Evolutionary conservation across 805 yeast species (phyloP), one percentile per base, ranked within the genome.

Genomic region (Cyberlindnera americana): DNA sequence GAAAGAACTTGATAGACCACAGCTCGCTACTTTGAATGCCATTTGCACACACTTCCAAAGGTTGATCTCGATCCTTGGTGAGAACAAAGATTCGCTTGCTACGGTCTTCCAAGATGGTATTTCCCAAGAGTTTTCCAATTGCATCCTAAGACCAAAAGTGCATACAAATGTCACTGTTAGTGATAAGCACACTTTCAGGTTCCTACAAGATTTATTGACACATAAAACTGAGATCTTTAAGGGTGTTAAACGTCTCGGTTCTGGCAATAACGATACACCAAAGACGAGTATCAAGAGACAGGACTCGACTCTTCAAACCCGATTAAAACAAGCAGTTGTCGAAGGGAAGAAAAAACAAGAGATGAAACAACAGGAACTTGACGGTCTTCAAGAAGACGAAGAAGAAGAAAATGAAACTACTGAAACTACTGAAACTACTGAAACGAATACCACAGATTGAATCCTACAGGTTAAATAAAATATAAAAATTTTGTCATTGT

Each of bases 1-100:
- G 34, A 69, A 75, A 4, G 83, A 83, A 41, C 67, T 87, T 38
- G 79, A 88, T 16, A 76, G 81, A 37, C 71, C 83, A 32, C 83
- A 82, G 52, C 66, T 86, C 30, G 91, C 95, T 2, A 83, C 95
- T 0, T 69, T 87, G 38, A 90, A 83, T 57, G 89, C 90, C 2
- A 61, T 87, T n/a, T 72, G 81, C 27, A 78, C 88, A 2, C 95
- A 87, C 60, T 74, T 87, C 57, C 71, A 73, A 37, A 69, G 95
- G 33, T 62, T 87, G 41, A 73, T 81, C 21, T 61, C 72, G 18
- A 73, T 77, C 23, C 60, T 79, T 56, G 54, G 69, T 57, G 61
- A 75, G 72, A 56, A 68, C 57, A 48, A 73, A 56, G 57, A 64
- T 46, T 38, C 65, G 10, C 40, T 61, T 12, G 61, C 67, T 0